These are phyloP conservation scores for Teratosphaeriaceae sp. DNA, from an alignment of 2,329 filamentous ascomycete species.

Conservation along the genomic window DNA sequence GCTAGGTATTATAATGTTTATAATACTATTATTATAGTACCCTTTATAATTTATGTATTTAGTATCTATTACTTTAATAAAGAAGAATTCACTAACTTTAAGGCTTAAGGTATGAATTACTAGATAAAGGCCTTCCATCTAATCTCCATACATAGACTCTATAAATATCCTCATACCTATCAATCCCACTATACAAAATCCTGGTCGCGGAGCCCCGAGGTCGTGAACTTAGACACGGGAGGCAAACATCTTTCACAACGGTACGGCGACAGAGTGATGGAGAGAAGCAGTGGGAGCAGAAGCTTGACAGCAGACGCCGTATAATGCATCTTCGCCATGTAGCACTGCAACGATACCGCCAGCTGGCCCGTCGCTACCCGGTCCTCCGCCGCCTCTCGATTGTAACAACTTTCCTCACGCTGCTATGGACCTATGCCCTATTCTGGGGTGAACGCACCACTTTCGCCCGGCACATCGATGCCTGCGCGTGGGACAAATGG, in stretches of 20 bases:
- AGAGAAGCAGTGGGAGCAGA: background rate
- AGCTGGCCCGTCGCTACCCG: slow-evolving; percentile 17
- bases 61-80: too few relatives aligned
- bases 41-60: too few relatives aligned
- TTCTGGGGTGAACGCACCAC: slow-evolving; percentile 80
- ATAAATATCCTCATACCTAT: too few relatives aligned
- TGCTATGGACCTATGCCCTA: slow-evolving; percentile 67
- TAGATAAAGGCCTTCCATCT: too few relatives aligned
- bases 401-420: slow-evolving; percentile 13
- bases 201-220: too few relatives aligned
- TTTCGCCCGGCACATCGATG: slow-evolving; percentile 63
- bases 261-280: background rate
- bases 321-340: slow-evolving; percentile 16
- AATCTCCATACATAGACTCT: too few relatives aligned
- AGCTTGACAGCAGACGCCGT: background rate
- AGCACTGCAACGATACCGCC: slow-evolving; percentile 13
- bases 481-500: slow-evolving; percentile 80
- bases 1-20: too few relatives aligned
- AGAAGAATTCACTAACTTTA: too few relatives aligned
- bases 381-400: slow-evolving; percentile 19
- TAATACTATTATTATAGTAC: too few relatives aligned
- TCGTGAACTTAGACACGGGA: too few relatives aligned
- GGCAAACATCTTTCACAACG: background rate
- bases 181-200: too few relatives aligned
- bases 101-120: too few relatives aligned